Evolutionary conservation across 345 rosid genomes (phyloP), one percentile per base, ranked within the genome.

Genomic region (Eutrema japonicum): DNA sequence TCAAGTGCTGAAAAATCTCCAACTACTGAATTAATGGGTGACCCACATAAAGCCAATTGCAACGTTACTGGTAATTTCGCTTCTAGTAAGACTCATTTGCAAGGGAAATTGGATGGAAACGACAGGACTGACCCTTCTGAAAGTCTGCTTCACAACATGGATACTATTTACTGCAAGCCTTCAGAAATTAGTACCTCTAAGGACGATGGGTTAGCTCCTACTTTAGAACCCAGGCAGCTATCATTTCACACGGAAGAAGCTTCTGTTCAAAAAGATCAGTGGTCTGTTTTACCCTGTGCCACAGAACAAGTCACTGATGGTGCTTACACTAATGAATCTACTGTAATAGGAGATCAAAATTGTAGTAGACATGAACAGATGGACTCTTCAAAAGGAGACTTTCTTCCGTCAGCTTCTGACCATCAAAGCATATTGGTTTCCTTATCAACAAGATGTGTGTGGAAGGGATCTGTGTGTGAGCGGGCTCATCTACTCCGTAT

Each of bases 381-480:
- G 30, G 88, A 78, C 64, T 70, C 89, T 74, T 81, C 78, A 12
- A 89, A 89, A 78, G 96, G 86, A 64, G 98, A 90, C 63, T 90
- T 95, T 85, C 87, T 88, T 79, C 94, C 99, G 16, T 84, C 99
- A 71, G 74, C 96, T 74, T 88, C 96, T 22, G 96, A 92, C 70
- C 92, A 95, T 80, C 99, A 87, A 78, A 95, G 98, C 85, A 95
- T 95, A 80, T 81, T 95, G 86, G 98, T 95, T 71, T 92, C 99
- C 47, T 78, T 88, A 51, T 92, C 99, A 69, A 86, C 96, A 52
- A 90, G 99, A 54, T 92, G 96, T 70, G 96, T 92, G 51, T 83
- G 92, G 94, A 90, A 95, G 69, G 98, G 98, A 58, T 88, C 94
- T 64, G 92, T 92, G 35, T 95, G 98, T 82, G 92, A 90, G 77